A percentile compares a stretch with the other conserved stretches of the same genome.
Conservation (phyloP, 2,329 filamentous ascomycete genomes). For the Aureobasidium sp. region DNA sequence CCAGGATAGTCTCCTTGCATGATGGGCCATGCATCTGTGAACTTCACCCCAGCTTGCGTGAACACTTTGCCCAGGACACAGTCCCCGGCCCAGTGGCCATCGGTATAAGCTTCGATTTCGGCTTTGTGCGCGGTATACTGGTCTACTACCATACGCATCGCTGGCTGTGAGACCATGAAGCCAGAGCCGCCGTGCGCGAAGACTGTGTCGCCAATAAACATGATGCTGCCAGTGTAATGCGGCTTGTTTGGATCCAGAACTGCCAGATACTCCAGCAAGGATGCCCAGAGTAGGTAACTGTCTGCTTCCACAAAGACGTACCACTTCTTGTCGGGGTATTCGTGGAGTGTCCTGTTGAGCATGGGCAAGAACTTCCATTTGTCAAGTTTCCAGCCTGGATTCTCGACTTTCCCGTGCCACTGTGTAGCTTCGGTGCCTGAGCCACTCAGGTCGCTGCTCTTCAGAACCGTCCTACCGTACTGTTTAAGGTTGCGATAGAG, state of each 20-base stretch:
- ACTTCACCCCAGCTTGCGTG: conserved; percentile 20
- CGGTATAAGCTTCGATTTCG: conserved; percentile 23
- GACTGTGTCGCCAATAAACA: conserved; percentile 30
- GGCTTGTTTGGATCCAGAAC: conserved; percentile 35
- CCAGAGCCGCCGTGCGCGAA: conserved; percentile 39
- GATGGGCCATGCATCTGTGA: conserved; percentile 24
- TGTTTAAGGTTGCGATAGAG: conserved; percentile 23
- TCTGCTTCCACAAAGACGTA: conserved; percentile 54
- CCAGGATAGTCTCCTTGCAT: conserved; percentile 27
- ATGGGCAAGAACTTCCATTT: conserved; percentile 53
- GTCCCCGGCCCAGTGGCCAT: conserved; percentile 26
- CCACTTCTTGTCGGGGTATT: conserved; percentile 47
- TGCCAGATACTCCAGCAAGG: conserved; percentile 35
- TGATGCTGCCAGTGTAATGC: conserved; percentile 36
- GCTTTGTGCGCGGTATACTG: conserved; percentile 37
- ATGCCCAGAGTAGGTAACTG: conserved; percentile 48
- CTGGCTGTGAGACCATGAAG: conserved; percentile 37
- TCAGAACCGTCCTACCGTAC: conserved; percentile 18
- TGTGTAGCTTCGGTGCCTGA: conserved; percentile 16
- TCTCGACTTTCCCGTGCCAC: conserved; percentile 23
- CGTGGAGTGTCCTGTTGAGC: conserved; percentile 28
- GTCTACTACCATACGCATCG: conserved; percentile 26
- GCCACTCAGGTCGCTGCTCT: conserved; percentile 21
- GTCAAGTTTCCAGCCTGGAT: conserved; percentile 28
- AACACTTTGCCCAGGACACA: conserved; percentile 25